These are phyloP conservation scores for Trichoderma erinaceum DNA, from an alignment of 495 filamentous ascomycete genomes.

Conservation along the genomic window DNA sequence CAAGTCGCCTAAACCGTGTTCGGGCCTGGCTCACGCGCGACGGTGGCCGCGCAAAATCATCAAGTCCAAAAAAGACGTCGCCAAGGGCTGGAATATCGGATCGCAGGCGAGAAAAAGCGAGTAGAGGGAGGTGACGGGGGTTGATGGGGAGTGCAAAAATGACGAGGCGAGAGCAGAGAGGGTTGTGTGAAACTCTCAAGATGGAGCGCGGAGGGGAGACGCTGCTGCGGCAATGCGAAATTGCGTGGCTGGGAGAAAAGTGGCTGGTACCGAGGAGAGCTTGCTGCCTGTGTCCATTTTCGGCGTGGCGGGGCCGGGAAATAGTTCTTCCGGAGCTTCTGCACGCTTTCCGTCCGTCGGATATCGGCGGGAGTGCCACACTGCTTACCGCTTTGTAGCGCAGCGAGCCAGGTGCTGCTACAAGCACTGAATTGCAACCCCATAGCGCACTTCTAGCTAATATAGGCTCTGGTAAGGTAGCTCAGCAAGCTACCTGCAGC, in stretches of 20 bases:
- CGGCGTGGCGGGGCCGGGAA: background rate
- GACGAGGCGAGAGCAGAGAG: background rate
- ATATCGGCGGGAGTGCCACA: background rate
- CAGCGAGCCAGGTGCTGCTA: background rate
- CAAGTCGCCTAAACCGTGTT: conserved; percentile 13
- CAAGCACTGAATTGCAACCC: background rate
- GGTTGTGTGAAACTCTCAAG: conserved; percentile 11
- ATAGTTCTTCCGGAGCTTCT: background rate
- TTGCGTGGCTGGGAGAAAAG: conserved; percentile 14
- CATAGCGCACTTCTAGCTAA: too few relatives aligned
- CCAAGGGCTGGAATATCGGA: background rate
- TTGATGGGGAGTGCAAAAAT: conserved; percentile 7
- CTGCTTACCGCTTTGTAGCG: background rate
- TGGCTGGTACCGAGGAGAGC: background rate
- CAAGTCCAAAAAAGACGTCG: background rate
- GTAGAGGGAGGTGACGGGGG: background rate
- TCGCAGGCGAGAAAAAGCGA: background rate
- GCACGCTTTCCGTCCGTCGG: background rate
- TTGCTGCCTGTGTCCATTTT: background rate
- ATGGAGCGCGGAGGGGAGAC: conserved; percentile 12
- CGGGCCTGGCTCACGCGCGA: conserved; percentile 10
- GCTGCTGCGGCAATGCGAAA: background rate
- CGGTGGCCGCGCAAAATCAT: conserved; percentile 2
- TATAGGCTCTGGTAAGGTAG: too few relatives aligned
- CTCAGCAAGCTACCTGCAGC: too few relatives aligned